A percentile compares a stretch with the other conserved stretches of the same genome.
These are phyloP conservation scores for Fusarium tricinctum DNA, from an alignment of 2,329 filamentous ascomycete species.

Conservation along the genomic window DNA sequence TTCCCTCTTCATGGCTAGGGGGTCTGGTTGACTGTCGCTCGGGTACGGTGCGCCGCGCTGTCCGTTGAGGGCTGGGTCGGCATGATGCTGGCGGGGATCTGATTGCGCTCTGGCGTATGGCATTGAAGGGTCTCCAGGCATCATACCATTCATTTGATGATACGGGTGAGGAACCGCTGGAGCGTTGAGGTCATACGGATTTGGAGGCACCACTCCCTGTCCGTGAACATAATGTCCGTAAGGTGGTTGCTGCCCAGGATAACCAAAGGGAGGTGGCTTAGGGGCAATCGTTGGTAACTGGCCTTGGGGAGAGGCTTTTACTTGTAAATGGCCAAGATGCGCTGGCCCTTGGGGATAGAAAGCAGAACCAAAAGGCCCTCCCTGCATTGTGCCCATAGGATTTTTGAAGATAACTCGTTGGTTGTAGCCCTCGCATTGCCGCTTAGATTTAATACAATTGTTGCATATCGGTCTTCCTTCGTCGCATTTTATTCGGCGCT, in stretches of 20 bases:
- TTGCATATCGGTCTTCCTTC: constrained; percentile 86
- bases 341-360: constrained; percentile 60
- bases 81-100: constrained; percentile 37
- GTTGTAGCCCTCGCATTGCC: constrained; percentile 86
- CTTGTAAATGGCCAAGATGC: constrained; percentile 52
- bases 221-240: constrained; percentile 38
- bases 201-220: constrained; percentile 28
- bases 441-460: constrained; percentile 89
- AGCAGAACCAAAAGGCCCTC: constrained; percentile 57
- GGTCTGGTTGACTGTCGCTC: constrained; percentile 18
- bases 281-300: constrained; percentile 63
- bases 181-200: constrained; percentile 44
- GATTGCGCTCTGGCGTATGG: constrained; percentile 31
- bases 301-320: constrained; percentile 57
- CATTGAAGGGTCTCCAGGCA: constrained; percentile 28
- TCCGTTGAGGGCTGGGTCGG: constrained; percentile 21
- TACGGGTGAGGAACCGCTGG: constrained; percentile 29
- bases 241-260: constrained; percentile 42
- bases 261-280: constrained; percentile 60
- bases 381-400: constrained; percentile 64
- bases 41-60: constrained; percentile 26
- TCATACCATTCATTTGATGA: constrained; percentile 28
- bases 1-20: constrained; percentile 22
- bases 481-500: constrained; percentile 96
- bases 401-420: constrained; percentile 86